These are phyloP conservation scores for Botryotinia calthae DNA, from an alignment of 2,329 filamentous ascomycete genomes.

Conservation along the genomic window DNA sequence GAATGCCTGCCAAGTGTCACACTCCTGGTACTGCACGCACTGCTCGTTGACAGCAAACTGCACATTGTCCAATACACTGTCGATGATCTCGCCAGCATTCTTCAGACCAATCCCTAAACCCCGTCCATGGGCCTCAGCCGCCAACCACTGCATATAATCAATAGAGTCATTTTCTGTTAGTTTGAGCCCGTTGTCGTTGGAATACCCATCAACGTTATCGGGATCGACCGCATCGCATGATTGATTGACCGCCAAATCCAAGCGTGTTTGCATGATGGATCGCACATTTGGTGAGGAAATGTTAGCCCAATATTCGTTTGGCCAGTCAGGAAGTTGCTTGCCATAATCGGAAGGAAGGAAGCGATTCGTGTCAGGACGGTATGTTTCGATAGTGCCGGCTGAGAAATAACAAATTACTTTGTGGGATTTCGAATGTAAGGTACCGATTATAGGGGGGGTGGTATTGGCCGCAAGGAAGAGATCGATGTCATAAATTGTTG, in stretches of 20 bases:
- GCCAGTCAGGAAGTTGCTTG: constrained; percentile 60
- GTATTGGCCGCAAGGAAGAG: constrained; percentile 42
- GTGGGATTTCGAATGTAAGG: constrained; percentile 50
- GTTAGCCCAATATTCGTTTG: constrained; percentile 64
- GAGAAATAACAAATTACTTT: constrained; percentile 75
- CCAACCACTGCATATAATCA: constrained; percentile 59
- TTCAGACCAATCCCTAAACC: constrained; percentile 66
- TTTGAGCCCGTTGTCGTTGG: constrained; percentile 58
- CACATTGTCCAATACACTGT: constrained; percentile 18
- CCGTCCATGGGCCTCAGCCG: constrained; percentile 50
- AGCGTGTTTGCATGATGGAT: constrained; percentile 58
- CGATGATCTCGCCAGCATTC: constrained; percentile 58
- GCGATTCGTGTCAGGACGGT: constrained; percentile 52
- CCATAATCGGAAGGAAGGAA: constrained; percentile 56
- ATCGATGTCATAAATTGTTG: constrained; percentile 41
- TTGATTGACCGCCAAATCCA: constrained; percentile 57
- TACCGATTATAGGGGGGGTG: constrained; percentile 44
- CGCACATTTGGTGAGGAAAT: constrained; percentile 56
- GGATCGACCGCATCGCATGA: constrained; percentile 68
- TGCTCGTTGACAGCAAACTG: constrained; percentile 52
- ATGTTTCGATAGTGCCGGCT: constrained; percentile 65
- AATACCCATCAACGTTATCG: constrained; percentile 67
- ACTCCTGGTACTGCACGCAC: constrained; percentile 62
- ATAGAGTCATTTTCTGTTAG: constrained; percentile 57
- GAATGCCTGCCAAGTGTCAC: constrained; percentile 56